Evolutionary conservation across 2,329 filamentous ascomycete genomes (phyloP).

Genomic region (Sporothrix humicola): DNA sequence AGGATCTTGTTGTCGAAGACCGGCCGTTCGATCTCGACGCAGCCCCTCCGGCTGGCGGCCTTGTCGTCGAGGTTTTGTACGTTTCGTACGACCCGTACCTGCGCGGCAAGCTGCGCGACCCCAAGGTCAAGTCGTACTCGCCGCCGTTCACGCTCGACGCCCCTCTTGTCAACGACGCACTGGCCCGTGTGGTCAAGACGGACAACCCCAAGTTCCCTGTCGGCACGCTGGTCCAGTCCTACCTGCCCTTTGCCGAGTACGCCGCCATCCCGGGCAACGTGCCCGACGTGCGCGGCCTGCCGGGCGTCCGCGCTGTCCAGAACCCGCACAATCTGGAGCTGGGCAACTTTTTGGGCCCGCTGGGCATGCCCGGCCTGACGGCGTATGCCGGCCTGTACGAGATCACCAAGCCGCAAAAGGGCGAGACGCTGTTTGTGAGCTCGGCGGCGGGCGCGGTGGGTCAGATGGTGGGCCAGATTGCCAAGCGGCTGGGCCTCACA

Average conservation of each 20-base stretch:
- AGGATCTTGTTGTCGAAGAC: conserved; percentile 72
- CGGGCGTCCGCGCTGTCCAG: conserved; percentile 60
- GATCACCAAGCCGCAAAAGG: conserved; percentile 73
- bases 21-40: conserved; percentile 67
- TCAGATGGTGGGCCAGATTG: conserved; percentile 81
- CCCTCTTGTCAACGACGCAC: conserved; percentile 67
- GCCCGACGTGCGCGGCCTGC: conserved; percentile 47
- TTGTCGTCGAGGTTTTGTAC: conserved; percentile 73
- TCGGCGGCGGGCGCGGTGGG: conserved; percentile 82
- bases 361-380: conserved; percentile 58
- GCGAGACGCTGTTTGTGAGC: conserved; percentile 81
- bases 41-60: conserved; percentile 65
- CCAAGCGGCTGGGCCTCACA: conserved; percentile 77
- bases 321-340: conserved; percentile 72
- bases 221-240: conserved; percentile 69
- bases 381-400: conserved; percentile 66
- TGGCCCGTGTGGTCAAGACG: conserved; percentile 75
- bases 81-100: conserved; percentile 84
- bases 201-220: conserved; percentile 63
- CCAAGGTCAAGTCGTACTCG: conserved; percentile 69
- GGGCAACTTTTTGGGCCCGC: conserved; percentile 72
- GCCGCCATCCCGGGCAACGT: conserved; percentile 53
- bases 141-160: conserved; percentile 65
- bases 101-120: conserved; percentile 75
- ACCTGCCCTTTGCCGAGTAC: conserved; percentile 72